Conservation (phyloP, 768 basidiomycete species). For the Fibroporia radiculosa region DNA sequence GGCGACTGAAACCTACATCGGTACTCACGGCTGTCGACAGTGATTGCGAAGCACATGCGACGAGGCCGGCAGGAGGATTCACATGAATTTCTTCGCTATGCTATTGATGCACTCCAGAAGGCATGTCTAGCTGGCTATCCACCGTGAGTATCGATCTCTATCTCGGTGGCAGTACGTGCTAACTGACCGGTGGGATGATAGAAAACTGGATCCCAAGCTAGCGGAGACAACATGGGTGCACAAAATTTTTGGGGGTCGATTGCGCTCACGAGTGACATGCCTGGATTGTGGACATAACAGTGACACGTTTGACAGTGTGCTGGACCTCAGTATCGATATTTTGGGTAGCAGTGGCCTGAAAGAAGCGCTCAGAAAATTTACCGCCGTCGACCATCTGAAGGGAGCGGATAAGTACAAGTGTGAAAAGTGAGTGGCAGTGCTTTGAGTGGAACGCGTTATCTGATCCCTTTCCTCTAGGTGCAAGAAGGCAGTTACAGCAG, state of each 20-base stretch:
- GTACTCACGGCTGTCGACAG: constrained; percentile 31
- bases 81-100: constrained; percentile 95
- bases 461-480: constrained; percentile 45
- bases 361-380: constrained; percentile 74
- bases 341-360: constrained; percentile 50
- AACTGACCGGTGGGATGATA: constrained; percentile 20
- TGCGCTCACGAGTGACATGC: constrained; percentile 90
- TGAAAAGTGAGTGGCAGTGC: constrained; percentile 67
- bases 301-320: constrained; percentile 92
- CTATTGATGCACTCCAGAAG: constrained; percentile 86
- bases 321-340: constrained; percentile 93
- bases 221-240: constrained; percentile 92
- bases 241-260: constrained; percentile 84
- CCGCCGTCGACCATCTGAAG: constrained; percentile 72
- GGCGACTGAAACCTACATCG: background rate
- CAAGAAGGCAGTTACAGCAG: constrained; percentile 83
- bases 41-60: constrained; percentile 86
- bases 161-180: background rate
- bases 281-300: constrained; percentile 74
- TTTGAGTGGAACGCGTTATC: background rate
- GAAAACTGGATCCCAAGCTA: constrained; percentile 62
- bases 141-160: constrained; percentile 42
- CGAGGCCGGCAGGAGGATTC: constrained; percentile 94
- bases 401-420: constrained; percentile 97
- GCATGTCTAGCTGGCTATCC: constrained; percentile 66